These are phyloP conservation scores for Candida verbasci DNA, from an alignment of 805 yeast species.

Conservation along the genomic window DNA sequence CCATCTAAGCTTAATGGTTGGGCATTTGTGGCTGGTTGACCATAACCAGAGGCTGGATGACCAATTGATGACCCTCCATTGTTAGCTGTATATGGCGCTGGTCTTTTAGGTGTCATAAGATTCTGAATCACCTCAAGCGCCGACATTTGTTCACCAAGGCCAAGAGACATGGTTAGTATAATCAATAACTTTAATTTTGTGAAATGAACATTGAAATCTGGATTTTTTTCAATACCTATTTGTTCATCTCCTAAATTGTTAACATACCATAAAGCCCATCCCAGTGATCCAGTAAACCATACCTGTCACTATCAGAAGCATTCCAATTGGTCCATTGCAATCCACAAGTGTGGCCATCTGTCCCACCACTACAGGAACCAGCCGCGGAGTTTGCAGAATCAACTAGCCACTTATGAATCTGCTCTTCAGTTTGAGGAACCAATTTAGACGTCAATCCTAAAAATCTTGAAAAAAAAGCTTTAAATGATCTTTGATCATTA, in stretches of 20 bases:
- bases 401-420: conserved; percentile 41
- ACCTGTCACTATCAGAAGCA: conserved; percentile 56
- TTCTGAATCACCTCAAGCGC: conserved; percentile 63
- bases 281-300: conserved; percentile 65
- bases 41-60: conserved; percentile 64
- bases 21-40: conserved; percentile 30
- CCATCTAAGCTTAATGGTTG: conserved; percentile 38
- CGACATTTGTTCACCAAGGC: conserved; percentile 76
- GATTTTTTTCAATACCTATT: no score
- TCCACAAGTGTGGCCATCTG: conserved; percentile 75
- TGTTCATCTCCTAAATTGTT: no score
- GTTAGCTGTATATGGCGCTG: conserved; percentile 57
- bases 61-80: conserved; percentile 73
- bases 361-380: conserved; percentile 66
- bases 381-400: conserved; percentile 57
- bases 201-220: no score
- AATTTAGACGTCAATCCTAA: conserved; percentile 70
- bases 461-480: conserved; percentile 74
- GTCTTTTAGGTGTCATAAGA: conserved; percentile 35
- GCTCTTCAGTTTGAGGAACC: conserved; percentile 54
- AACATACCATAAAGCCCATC: no score
- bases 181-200: no score
- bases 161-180: no score
- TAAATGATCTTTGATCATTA: conserved; percentile 89
- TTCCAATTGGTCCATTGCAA: conserved; percentile 50